Evolutionary conservation across 176 grass and related monocot genomes (phyloP).

Genomic region (Thinopyrum elongatum): DNA sequence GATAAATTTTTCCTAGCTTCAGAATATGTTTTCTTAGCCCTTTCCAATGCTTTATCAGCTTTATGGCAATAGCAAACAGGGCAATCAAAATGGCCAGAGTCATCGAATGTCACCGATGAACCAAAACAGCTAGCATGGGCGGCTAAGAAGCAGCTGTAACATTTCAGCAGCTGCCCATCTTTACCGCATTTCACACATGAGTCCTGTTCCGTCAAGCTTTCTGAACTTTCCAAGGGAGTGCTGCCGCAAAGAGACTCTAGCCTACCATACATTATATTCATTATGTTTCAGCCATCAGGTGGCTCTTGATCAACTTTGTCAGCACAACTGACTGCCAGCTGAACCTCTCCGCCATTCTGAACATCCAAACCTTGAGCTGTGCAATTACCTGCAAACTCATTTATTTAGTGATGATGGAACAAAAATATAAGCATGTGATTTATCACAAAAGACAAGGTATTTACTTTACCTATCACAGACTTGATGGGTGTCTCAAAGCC

Average conservation of each 20-base stretch:
- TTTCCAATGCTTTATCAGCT: slow-evolving; percentile 31
- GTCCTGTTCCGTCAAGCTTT: slow-evolving; percentile 30
- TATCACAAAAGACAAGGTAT: not conserved
- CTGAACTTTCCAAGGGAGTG: slow-evolving; percentile 14
- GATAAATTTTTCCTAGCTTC: slow-evolving; percentile 31
- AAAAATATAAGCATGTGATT: not conserved
- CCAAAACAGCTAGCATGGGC: slow-evolving; percentile 36
- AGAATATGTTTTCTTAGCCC: slow-evolving; percentile 13
- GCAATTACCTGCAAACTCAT: slow-evolving; percentile 4
- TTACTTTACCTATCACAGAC: slow-evolving; percentile 36
- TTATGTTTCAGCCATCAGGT: slow-evolving; percentile 23
- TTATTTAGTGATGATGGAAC: not conserved
- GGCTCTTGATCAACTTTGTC: not conserved
- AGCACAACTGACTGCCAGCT: not conserved
- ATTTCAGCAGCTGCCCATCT: slow-evolving; percentile 42
- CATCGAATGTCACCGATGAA: slow-evolving; percentile 7
- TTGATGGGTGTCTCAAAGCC: slow-evolving; percentile 29
- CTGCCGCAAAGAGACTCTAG: not conserved
- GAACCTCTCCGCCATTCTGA: not conserved
- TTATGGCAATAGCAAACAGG: slow-evolving; percentile 39
- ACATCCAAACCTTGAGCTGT: slow-evolving; percentile 16
- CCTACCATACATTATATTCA: not conserved
- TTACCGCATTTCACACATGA: slow-evolving; percentile 51
- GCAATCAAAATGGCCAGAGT: slow-evolving; percentile 36
- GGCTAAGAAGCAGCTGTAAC: slow-evolving; percentile 30